A percentile compares a stretch with the other conserved stretches of the same genome.
phyloP scores from a whole-genome alignment of 2,329 filamentous ascomycete species.

The Aureobasidium sp. region DNA sequence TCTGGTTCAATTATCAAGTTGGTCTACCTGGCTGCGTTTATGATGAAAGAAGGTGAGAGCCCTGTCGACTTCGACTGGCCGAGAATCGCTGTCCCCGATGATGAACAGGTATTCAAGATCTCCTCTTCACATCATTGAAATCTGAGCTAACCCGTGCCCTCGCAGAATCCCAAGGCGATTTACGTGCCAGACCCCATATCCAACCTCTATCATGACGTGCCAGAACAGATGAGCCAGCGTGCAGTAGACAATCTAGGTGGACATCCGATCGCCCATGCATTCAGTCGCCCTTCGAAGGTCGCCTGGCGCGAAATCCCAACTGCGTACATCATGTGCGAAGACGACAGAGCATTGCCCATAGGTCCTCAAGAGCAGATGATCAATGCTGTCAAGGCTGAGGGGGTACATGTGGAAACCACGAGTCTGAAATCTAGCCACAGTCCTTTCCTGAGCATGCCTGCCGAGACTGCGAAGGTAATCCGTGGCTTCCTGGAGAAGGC shows the following conservation, averaged over 20 bases:
- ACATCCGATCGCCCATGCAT: not conserved
- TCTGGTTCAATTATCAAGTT: slow-evolving; percentile 18
- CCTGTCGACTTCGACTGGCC: not conserved
- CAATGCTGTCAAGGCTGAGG: slow-evolving; percentile 14
- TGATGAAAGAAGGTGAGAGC: not conserved
- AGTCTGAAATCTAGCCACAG: slow-evolving; percentile 20
- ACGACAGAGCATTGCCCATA: slow-evolving; percentile 31
- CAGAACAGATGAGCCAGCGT: not conserved
- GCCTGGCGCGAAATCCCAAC: slow-evolving; percentile 27
- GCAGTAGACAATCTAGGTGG: not conserved
- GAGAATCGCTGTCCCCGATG: not conserved
- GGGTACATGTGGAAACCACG: slow-evolving; percentile 13
- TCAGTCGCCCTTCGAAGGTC: not conserved
- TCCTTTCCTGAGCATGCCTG: slow-evolving; percentile 22
- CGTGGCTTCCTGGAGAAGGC: slow-evolving; percentile 14
- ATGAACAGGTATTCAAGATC: not conserved
- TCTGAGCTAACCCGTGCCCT: not conserved
- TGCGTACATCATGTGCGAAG: slow-evolving; percentile 34
- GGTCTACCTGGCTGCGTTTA: slow-evolving; percentile 20
- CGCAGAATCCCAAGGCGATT: not conserved
- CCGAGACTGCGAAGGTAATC: slow-evolving; percentile 17
- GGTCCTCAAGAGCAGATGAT: slow-evolving; percentile 30
- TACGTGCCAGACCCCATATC: not conserved
- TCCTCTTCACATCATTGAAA: not conserved
- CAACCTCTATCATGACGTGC: slow-evolving; percentile 2